phyloP scores from a whole-genome alignment of 2,329 filamentous ascomycete genomes.

The Microdochium paspali region DNA sequence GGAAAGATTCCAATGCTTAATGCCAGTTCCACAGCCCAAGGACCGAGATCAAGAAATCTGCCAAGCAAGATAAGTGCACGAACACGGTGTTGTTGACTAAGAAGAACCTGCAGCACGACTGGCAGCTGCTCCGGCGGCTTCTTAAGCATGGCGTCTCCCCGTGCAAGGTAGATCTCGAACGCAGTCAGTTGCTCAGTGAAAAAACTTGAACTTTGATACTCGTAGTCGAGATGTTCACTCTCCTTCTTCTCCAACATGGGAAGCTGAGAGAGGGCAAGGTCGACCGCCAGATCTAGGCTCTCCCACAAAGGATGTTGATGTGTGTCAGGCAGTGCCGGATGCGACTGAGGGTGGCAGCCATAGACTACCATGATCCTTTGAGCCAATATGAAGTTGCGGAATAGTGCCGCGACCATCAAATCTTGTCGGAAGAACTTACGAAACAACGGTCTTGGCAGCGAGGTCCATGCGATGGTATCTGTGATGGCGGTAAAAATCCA shows the following conservation, averaged over 20 bases:
- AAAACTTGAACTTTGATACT: slow-evolving; percentile 91
- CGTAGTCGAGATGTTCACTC: slow-evolving; percentile 65
- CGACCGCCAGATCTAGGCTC: slow-evolving; percentile 94
- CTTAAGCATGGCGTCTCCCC: slow-evolving; percentile 70
- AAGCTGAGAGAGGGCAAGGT: slow-evolving; percentile 86
- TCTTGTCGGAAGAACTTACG: slow-evolving; percentile 97
- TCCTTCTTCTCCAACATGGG: slow-evolving; percentile 76
- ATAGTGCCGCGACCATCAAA: slow-evolving; percentile 96
- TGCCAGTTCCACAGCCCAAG: slow-evolving; percentile 97
- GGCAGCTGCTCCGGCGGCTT: slow-evolving; percentile 90
- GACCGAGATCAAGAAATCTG: slow-evolving; percentile 88
- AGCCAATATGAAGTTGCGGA: slow-evolving; percentile 89
- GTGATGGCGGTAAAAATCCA: slow-evolving; percentile 99
- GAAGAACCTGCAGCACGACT: slow-evolving; percentile 87
- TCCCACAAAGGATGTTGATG: slow-evolving; percentile 93
- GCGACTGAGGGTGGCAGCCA: slow-evolving; percentile 89
- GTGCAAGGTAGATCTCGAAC: slow-evolving; percentile 88
- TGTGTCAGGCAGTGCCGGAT: slow-evolving; percentile 84
- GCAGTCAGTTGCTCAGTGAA: slow-evolving; percentile 96
- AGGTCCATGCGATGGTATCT: slow-evolving; percentile 98
- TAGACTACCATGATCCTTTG: slow-evolving; percentile 96
- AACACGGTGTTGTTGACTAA: slow-evolving; percentile 91
- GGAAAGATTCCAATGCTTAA: slow-evolving; percentile 98
- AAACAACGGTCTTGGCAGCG: slow-evolving; percentile 79
- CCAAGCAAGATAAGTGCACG: slow-evolving; percentile 85